phyloP scores from a whole-genome alignment of 768 basidiomycete genomes.

The Harrya chromipes region DNA sequence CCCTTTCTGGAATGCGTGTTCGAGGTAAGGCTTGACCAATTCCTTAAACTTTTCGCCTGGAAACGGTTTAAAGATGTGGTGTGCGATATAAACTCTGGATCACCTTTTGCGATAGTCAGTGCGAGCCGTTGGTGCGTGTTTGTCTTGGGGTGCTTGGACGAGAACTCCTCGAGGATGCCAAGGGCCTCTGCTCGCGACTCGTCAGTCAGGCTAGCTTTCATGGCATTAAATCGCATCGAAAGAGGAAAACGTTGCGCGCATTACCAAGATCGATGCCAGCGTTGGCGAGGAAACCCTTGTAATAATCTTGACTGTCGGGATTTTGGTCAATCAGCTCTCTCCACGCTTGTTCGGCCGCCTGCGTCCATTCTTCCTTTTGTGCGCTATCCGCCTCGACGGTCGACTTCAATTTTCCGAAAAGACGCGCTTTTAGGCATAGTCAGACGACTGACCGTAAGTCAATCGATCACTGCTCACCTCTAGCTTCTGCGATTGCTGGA shows the following conservation, averaged over 20 bases:
- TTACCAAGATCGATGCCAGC: slow-evolving; percentile 66
- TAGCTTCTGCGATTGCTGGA: slow-evolving; percentile 59
- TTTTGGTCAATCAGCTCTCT: slow-evolving; percentile 79
- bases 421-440: slow-evolving; percentile 52
- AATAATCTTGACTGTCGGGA: slow-evolving; percentile 79
- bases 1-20: slow-evolving; percentile 71
- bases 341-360: slow-evolving; percentile 82
- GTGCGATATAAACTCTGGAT: slow-evolving; percentile 2
- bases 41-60: slow-evolving; percentile 66
- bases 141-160: slow-evolving; percentile 61
- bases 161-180: slow-evolving; percentile 55
- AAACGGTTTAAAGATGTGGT: neutral
- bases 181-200: slow-evolving; percentile 53
- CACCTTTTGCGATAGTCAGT: slow-evolving; percentile 60
- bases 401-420: slow-evolving; percentile 58
- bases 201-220: slow-evolving; percentile 43
- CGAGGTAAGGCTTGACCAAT: slow-evolving; percentile 64
- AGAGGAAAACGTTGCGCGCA: slow-evolving; percentile 14
- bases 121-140: slow-evolving; percentile 71
- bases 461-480: slow-evolving; percentile 45
- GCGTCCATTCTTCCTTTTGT: slow-evolving; percentile 36
- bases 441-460: neutral
- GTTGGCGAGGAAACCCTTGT: slow-evolving; percentile 65
- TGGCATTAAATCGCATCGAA: slow-evolving; percentile 12
- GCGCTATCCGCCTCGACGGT: slow-evolving; percentile 5